phyloP scores from a whole-genome alignment of 2,329 filamentous ascomycete species.

The Bimuria novae-zelandiae region DNA sequence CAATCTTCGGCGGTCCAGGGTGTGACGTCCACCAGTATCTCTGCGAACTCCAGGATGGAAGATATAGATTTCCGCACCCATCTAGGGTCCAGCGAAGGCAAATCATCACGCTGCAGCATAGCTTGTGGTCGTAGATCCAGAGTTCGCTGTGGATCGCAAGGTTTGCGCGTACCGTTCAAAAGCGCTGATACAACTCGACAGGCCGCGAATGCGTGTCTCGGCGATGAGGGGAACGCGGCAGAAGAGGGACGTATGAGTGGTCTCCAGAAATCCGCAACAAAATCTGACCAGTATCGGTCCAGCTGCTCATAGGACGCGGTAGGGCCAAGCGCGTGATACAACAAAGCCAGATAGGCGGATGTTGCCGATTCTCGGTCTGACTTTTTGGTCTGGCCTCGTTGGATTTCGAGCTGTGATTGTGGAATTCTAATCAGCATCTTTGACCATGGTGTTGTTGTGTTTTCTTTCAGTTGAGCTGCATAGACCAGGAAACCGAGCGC shows the following conservation, averaged over 20 bases:
- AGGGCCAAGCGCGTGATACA: constrained; percentile 64
- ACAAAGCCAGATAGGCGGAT: constrained; percentile 68
- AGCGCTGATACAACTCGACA: constrained; percentile 75
- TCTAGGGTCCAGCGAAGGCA: constrained; percentile 82
- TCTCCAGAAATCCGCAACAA: constrained; percentile 68
- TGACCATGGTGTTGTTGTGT: constrained; percentile 53
- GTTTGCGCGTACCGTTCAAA: constrained; percentile 61
- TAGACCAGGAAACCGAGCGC: constrained; percentile 88
- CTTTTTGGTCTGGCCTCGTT: constrained; percentile 66
- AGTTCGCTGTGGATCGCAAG: constrained; percentile 78
- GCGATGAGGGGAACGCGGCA: background rate
- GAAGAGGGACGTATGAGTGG: constrained; percentile 26
- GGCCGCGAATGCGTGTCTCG: constrained; percentile 32
- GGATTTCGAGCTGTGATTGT: constrained; percentile 31
- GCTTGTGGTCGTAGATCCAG: constrained; percentile 56
- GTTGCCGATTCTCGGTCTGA: constrained; percentile 65
- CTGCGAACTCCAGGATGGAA: constrained; percentile 66
- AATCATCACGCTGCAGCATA: constrained; percentile 65
- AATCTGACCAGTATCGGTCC: constrained; percentile 78
- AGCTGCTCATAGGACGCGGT: constrained; percentile 67
- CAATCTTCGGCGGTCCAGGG: constrained; percentile 50
- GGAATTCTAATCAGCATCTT: constrained; percentile 36
- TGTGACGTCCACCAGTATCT: constrained; percentile 56
- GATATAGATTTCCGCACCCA: constrained; percentile 79
- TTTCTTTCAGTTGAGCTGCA: constrained; percentile 67